Evolutionary conservation across 2,329 filamentous ascomycete species (phyloP).

Genomic region (Aspergillus fijiensis): DNA sequence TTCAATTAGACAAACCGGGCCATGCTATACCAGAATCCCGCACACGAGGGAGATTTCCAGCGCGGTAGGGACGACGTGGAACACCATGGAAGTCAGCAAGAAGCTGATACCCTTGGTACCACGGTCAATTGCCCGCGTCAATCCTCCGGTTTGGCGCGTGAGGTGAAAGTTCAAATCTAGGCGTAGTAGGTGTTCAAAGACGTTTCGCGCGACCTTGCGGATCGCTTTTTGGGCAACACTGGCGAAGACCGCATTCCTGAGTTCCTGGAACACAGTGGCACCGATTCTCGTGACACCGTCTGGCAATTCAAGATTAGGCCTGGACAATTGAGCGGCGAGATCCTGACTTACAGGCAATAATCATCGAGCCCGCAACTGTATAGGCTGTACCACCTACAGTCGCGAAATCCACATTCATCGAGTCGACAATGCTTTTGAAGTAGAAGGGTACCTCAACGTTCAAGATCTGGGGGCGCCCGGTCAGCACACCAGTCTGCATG

Average conservation of each 20-base stretch:
- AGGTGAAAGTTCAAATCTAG: slow-evolving; percentile 94
- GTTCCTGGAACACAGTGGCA: slow-evolving; percentile 84
- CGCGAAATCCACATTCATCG: slow-evolving; percentile 95
- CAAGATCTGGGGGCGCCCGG: slow-evolving; percentile 55
- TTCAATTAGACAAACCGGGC: neutral
- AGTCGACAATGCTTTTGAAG: slow-evolving; percentile 96
- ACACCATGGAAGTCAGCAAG: slow-evolving; percentile 94
- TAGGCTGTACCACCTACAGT: slow-evolving; percentile 82
- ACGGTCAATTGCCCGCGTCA: slow-evolving; percentile 91
- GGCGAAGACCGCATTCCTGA: slow-evolving; percentile 94
- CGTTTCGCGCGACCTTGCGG: slow-evolving; percentile 81
- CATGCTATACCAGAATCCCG: slow-evolving; percentile 67
- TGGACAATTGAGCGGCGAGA: neutral
- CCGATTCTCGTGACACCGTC: slow-evolving; percentile 85
- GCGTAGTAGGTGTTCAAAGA: slow-evolving; percentile 84
- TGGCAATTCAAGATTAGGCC: slow-evolving; percentile 28
- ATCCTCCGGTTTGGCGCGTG: slow-evolving; percentile 86
- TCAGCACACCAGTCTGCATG: slow-evolving; percentile 14
- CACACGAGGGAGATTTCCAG: slow-evolving; percentile 95
- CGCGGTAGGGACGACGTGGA: slow-evolving; percentile 90
- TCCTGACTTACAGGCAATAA: slow-evolving; percentile 69
- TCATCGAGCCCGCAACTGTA: slow-evolving; percentile 87
- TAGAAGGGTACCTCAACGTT: slow-evolving; percentile 99
- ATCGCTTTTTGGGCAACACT: slow-evolving; percentile 97
- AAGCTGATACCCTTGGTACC: slow-evolving; percentile 99